phyloP scores from a whole-genome alignment of 345 rosid genomes.

The Turritis glabra region DNA sequence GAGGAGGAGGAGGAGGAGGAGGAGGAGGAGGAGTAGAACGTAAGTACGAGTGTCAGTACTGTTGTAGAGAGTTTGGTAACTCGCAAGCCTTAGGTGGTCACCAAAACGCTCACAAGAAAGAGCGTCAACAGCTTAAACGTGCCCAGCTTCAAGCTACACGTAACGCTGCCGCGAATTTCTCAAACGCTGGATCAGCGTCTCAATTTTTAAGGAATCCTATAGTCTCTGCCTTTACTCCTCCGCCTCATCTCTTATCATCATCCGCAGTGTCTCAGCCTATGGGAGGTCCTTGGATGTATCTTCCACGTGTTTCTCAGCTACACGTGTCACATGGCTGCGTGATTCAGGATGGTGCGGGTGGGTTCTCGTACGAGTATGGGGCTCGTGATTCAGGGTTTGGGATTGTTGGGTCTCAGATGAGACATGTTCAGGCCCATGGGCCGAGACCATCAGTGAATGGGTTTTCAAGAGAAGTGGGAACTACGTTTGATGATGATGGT shows the following conservation, averaged over 20 bases:
- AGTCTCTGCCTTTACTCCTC: conserved; percentile 84
- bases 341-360: conserved; percentile 43
- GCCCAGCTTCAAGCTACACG: conserved; percentile 72
- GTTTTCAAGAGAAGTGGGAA: conserved; percentile 68
- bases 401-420: conserved; percentile 36
- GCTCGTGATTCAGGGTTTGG: conserved; percentile 35
- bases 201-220: conserved; percentile 76
- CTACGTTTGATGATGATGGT: conserved; percentile 73
- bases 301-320: conserved; percentile 72
- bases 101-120: conserved; percentile 88
- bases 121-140: conserved; percentile 74
- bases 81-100: conserved; percentile 85
- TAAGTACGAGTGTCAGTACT: conserved; percentile 84
- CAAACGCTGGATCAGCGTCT: conserved; percentile 43
- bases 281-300: conserved; percentile 75
- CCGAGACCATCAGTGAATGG: conserved; percentile 62
- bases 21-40: conserved; percentile 49
- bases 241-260: conserved; percentile 66
- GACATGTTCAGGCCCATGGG: conserved; percentile 41
- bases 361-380: conserved; percentile 38
- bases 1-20: conserved; percentile 29
- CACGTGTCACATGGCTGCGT: conserved; percentile 82
- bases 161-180: conserved; percentile 48
- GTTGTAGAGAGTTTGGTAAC: conserved; percentile 74
- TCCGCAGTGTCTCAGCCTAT: conserved; percentile 42